A percentile compares a stretch with the other conserved stretches of the same genome.
Conservation (phyloP, 768 basidiomycete genomes). For the Lactarius quietus region DNA sequence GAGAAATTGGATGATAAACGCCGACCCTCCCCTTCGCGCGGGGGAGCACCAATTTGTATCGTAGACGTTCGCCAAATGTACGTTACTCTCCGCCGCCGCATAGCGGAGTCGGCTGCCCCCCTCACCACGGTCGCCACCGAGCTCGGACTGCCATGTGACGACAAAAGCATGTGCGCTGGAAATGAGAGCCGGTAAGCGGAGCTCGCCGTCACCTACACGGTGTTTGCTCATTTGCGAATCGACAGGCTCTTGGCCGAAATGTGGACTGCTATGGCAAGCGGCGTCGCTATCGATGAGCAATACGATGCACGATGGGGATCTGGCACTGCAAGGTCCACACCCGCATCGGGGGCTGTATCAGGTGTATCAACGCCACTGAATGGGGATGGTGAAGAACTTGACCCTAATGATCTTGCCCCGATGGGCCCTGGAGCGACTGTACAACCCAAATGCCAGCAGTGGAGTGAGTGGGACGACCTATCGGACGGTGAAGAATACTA, state of each 20-base stretch:
- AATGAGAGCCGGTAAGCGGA: conserved; percentile 25
- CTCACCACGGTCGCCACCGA: conserved; percentile 11
- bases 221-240: neutral
- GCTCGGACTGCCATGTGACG: conserved; percentile 14
- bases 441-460: conserved; percentile 3
- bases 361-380: conserved; percentile 1
- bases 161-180: conserved; percentile 24
- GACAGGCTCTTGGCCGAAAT: conserved; percentile 24
- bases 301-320: conserved; percentile 15
- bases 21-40: conserved; percentile 12
- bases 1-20: conserved; percentile 1
- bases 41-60: neutral
- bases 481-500: conserved; percentile 16
- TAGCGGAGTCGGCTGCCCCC: conserved; percentile 7
- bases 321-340: neutral
- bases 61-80: conserved; percentile 23
- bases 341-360: neutral
- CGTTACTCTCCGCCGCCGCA: conserved; percentile 17
- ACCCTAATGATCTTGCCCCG: conserved; percentile 24
- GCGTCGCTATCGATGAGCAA: conserved; percentile 23
- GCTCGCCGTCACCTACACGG: neutral
- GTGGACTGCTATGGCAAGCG: conserved; percentile 24
- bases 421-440: neutral
- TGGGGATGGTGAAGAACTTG: conserved; percentile 12
- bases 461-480: conserved; percentile 18